Conservation (phyloP, 371 early-diverging fungal species). For the Syncephalastrum racemosum region DNA sequence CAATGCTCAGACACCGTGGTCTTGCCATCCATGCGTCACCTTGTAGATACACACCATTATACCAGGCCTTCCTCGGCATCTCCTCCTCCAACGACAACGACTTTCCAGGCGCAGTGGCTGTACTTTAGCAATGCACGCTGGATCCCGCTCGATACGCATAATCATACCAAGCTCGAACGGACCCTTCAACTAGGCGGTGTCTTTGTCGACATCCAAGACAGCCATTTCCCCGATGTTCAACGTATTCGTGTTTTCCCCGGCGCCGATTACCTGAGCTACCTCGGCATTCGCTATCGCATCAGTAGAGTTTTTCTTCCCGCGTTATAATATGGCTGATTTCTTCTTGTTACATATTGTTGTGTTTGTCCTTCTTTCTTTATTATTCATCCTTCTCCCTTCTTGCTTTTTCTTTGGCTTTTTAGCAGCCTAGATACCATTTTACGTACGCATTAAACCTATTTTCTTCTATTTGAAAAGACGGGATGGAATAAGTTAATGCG, state of each 20-base stretch:
- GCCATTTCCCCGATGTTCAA: conserved; percentile 24
- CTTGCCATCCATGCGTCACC: no score
- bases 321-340: conserved; percentile 2
- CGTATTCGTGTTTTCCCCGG: conserved; percentile 25
- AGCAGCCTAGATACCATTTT: no score
- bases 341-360: no score
- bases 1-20: no score
- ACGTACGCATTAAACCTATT: no score
- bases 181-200: conserved; percentile 23
- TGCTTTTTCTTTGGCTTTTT: no score
- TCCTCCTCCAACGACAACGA: neutral
- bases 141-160: conserved; percentile 24
- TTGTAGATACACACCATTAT: neutral
- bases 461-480: no score
- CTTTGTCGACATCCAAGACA: conserved; percentile 26
- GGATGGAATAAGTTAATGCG: no score
- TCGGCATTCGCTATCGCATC: conserved; percentile 27
- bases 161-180: conserved; percentile 18
- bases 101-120: conserved; percentile 26
- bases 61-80: neutral
- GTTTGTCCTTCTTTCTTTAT: no score
- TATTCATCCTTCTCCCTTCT: no score
- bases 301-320: conserved; percentile 22
- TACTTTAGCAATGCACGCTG: conserved; percentile 24
- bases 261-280: conserved; percentile 25